phyloP scores from a whole-genome alignment of 345 rosid genomes.

The Gossypium stocksii region DNA sequence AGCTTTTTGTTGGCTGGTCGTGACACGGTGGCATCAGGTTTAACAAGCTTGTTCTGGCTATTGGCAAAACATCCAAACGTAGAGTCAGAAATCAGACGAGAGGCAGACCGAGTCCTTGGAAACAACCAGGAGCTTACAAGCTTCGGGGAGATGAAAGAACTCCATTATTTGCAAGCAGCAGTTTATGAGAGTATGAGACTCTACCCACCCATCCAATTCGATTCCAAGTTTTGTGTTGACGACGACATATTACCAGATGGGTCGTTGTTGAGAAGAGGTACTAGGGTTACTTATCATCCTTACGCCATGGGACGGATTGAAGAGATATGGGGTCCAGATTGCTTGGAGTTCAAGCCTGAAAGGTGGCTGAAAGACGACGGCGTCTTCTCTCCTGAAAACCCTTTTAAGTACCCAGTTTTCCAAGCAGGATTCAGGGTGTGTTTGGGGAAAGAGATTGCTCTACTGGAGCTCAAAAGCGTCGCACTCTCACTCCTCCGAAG shows the following conservation, averaged over 20 bases:
- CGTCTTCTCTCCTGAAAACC: conserved; percentile 41
- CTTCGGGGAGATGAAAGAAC: conserved; percentile 32
- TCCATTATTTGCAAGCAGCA: conserved; percentile 44
- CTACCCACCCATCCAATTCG: conserved; percentile 56
- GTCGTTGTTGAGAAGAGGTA: conserved; percentile 49
- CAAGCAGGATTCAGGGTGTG: conserved; percentile 73
- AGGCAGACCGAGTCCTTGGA: conserved; percentile 37
- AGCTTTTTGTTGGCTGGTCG: conserved; percentile 67
- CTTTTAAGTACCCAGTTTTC: conserved; percentile 64
- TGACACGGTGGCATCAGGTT: conserved; percentile 53
- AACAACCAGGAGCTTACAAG: conserved; percentile 22
- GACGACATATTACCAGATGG: conserved; percentile 51
- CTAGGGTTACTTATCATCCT: conserved; percentile 70
- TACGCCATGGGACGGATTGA: conserved; percentile 77
- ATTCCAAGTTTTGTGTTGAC: conserved; percentile 42
- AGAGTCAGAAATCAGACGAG: conserved; percentile 22
- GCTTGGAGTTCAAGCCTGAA: conserved; percentile 63
- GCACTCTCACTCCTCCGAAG: conserved; percentile 42
- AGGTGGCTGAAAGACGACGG: conserved; percentile 55
- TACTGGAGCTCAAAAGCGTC: conserved; percentile 56
- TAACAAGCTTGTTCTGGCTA: conserved; percentile 49
- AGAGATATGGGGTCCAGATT: conserved; percentile 66
- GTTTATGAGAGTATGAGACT: conserved; percentile 50
- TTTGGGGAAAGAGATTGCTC: conserved; percentile 76
- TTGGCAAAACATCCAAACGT: conserved; percentile 39